Evolutionary conservation across 495 filamentous ascomycete species (phyloP), one percentile per base, ranked within the genome.

Genomic region (Penicillium nucicola): DNA sequence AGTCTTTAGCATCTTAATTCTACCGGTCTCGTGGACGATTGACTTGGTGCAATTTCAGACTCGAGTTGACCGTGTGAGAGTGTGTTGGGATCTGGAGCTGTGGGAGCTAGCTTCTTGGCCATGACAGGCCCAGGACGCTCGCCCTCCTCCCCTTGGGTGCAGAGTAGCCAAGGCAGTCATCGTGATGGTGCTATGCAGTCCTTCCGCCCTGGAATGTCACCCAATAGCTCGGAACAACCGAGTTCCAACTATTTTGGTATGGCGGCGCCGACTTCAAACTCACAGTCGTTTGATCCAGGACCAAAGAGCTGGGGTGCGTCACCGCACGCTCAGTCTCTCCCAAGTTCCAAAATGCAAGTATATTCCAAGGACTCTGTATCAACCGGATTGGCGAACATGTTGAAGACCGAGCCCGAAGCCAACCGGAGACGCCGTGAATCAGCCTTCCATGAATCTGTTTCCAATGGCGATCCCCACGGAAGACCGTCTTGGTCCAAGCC

Each of bases 221-320:
- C 58, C 67, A 67, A 65, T 14, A 20, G 44, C 63, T 63, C 45
- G 48, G 71, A 68, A 55, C 67, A 77, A 5, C 64, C 85, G 15
- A 89, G 86, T 61, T 86, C 89, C 15, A 89, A 86, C 62, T 96
- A 96, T 67, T 96, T 96, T 56, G 86, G 85, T 38, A 76, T 93
- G 40, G 70, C 76, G 23, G 69, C 87, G 44, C 86, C 92, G 35
- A 73, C 79, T 25, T 50, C 68, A 18, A 72, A 87, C 53, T 66
- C 78, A n/a, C 74, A 79, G 45, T 77, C 82, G 41, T 86, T 86
- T 2, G 76, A 74, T 40, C 70, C 76, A 35, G 69, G 82, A 15
- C 75, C 82, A 49, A 80, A 83, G 55, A 86, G 86, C 69, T 91
- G 86, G 84, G 87, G 85, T 50, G 75, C 83, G 11, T 78, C 82